Evolutionary conservation across 345 rosid genomes (phyloP).

Genomic region (Limnanthes douglasii): DNA sequence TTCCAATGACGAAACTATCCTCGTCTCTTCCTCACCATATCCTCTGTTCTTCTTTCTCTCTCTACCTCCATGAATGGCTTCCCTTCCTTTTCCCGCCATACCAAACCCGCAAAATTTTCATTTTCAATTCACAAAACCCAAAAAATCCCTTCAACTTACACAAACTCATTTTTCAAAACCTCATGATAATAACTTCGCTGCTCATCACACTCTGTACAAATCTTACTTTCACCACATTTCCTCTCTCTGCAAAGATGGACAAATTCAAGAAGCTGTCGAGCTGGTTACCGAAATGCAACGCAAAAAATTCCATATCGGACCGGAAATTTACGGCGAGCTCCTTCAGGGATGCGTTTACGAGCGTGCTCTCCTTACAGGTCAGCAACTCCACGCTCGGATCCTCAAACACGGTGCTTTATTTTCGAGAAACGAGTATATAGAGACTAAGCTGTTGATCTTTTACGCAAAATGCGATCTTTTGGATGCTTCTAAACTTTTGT

Average conservation of each 20-base stretch:
- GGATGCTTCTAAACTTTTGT: slow-evolving; percentile 26
- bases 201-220: slow-evolving; percentile 2
- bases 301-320: slow-evolving; percentile 21
- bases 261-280: slow-evolving; percentile 35
- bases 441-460: slow-evolving; percentile 51
- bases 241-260: slow-evolving; percentile 41
- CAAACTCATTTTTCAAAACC: neutral
- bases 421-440: slow-evolving; percentile 42
- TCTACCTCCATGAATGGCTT: slow-evolving; percentile 27
- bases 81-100: slow-evolving; percentile 16
- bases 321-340: slow-evolving; percentile 52
- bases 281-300: slow-evolving; percentile 40
- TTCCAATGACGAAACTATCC: too few relatives aligned
- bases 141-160: neutral
- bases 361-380: slow-evolving; percentile 37
- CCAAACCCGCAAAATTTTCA: slow-evolving; percentile 10
- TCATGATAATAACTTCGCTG: slow-evolving; percentile 5
- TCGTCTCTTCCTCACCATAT: too few relatives aligned
- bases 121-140: slow-evolving; percentile 6
- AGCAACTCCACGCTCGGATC: slow-evolving; percentile 64
- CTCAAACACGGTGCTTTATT: slow-evolving; percentile 41
- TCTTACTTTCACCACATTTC: slow-evolving; percentile 33
- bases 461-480: slow-evolving; percentile 45
- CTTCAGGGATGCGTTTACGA: slow-evolving; percentile 59
- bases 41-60: too few relatives aligned